A percentile compares a stretch with the other conserved stretches of the same genome.
These are phyloP conservation scores for Emiliania huxleyi DNA, from an alignment of 78 protist genomes.

Conservation along the genomic window DNA sequence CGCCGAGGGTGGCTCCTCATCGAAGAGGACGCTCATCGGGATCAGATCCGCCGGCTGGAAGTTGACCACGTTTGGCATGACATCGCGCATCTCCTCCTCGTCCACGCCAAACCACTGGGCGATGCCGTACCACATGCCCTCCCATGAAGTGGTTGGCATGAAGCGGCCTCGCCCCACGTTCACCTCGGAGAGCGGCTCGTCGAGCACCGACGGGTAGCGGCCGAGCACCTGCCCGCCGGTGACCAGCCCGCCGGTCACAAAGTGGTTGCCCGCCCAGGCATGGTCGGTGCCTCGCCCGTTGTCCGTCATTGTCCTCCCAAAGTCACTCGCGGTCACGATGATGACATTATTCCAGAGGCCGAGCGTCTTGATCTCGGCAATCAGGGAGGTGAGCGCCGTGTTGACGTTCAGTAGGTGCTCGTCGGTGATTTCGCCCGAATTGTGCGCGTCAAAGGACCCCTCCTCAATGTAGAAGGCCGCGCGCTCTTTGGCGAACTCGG, in stretches of 20 bases:
- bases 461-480: not conserved
- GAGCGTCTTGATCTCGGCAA: not conserved
- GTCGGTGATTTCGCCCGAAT: not conserved
- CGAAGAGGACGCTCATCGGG: not conserved
- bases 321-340: not conserved
- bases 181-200: not conserved
- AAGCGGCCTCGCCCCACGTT: not conserved
- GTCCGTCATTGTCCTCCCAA: not conserved
- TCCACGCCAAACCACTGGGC: slow-evolving; percentile 12
- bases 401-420: not conserved
- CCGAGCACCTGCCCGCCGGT: slow-evolving; percentile 12
- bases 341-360: not conserved
- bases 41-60: not conserved
- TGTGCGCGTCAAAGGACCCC: slow-evolving; percentile 19
- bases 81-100: not conserved
- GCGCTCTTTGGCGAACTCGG: not conserved
- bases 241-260: not conserved
- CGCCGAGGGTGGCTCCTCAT: not conserved
- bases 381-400: not conserved
- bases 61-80: slow-evolving; percentile 9
- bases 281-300: slow-evolving; percentile 36
- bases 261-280: slow-evolving; percentile 27
- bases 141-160: slow-evolving; percentile 11
- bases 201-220: not conserved
- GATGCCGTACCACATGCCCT: slow-evolving; percentile 19